Evolutionary conservation across 345 rosid species (phyloP).

Genomic region (Rhodomyrtus tomentosa): DNA sequence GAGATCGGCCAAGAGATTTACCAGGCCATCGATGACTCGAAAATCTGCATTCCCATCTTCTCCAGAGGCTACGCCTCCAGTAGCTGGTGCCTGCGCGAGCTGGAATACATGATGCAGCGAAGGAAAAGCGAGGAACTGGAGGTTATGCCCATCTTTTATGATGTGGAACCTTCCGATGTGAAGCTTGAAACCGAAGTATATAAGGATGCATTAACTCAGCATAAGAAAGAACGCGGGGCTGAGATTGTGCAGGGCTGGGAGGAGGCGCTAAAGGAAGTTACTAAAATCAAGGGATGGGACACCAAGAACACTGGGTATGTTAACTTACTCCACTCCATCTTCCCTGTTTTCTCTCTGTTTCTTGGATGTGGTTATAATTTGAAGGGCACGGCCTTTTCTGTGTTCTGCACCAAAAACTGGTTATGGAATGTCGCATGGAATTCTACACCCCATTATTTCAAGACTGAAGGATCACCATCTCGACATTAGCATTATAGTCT

Average conservation of each 20-base stretch:
- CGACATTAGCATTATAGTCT: not conserved
- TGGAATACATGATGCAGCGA: too few species aligned
- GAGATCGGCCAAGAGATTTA: too few species aligned
- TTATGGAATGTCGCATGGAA: not conserved
- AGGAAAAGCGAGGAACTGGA: too few species aligned
- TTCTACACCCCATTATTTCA: not conserved
- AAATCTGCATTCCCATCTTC: too few species aligned
- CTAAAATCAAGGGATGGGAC: not conserved
- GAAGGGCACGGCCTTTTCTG: too few species aligned
- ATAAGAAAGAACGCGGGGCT: too few species aligned
- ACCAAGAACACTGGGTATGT: not conserved
- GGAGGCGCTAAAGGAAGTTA: not conserved
- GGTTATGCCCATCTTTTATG: too few species aligned
- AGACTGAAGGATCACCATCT: not conserved
- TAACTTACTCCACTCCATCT: not conserved
- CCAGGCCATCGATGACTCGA: too few species aligned
- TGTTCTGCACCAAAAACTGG: not conserved
- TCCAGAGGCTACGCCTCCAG: too few species aligned
- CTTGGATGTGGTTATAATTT: not conserved
- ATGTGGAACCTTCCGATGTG: too few species aligned
- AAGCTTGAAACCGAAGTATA: too few species aligned
- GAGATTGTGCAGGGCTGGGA: not conserved
- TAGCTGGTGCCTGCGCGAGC: too few species aligned
- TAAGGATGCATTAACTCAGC: not conserved
- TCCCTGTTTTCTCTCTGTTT: not conserved